Percentiles rank a stretch among this genome's conserved stretches.
These are phyloP conservation scores for Tylopilus sp. DNA, from an alignment of 1,284 basidiomycete genomes.

Conservation along the genomic window DNA sequence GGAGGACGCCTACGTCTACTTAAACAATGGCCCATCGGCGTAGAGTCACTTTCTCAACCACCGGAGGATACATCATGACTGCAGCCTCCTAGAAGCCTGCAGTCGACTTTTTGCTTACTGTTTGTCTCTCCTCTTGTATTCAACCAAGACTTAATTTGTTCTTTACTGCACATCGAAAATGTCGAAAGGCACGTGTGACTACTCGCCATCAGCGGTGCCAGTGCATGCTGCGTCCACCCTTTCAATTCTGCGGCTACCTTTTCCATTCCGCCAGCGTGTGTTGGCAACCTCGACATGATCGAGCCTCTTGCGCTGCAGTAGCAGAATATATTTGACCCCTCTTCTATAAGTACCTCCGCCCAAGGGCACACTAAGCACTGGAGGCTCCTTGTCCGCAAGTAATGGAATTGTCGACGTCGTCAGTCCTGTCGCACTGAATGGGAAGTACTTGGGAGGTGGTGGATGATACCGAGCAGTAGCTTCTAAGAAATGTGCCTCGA, in stretches of 20 bases:
- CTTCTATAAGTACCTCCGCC: constrained; percentile 71
- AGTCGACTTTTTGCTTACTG: constrained; percentile 19
- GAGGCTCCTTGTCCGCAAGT: constrained; percentile 22
- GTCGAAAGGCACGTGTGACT: background rate
- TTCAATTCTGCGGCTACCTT: constrained; percentile 40
- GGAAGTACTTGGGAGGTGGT: constrained; percentile 35
- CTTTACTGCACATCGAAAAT: background rate
- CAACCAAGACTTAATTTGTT: constrained; percentile 20
- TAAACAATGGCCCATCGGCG: constrained; percentile 45
- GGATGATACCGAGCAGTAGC: constrained; percentile 50
- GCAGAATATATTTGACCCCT: constrained; percentile 58
- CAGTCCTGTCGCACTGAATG: constrained; percentile 31
- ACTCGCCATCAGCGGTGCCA: constrained; percentile 8
- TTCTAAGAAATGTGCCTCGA: constrained; percentile 61
- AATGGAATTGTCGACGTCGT: constrained; percentile 23
- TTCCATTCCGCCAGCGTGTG: constrained; percentile 70
- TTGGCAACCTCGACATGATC: constrained; percentile 74
- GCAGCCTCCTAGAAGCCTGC: constrained; percentile 13
- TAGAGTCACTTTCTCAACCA: constrained; percentile 17
- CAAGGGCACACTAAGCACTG: constrained; percentile 55
- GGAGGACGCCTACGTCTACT: constrained; percentile 67
- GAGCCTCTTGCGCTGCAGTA: constrained; percentile 63
- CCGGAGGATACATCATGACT: constrained; percentile 5
- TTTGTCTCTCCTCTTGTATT: constrained; percentile 13
- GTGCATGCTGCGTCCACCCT: background rate